These are phyloP conservation scores for Alternaria dauci DNA, from an alignment of 2,329 filamentous ascomycete species.

Conservation along the genomic window DNA sequence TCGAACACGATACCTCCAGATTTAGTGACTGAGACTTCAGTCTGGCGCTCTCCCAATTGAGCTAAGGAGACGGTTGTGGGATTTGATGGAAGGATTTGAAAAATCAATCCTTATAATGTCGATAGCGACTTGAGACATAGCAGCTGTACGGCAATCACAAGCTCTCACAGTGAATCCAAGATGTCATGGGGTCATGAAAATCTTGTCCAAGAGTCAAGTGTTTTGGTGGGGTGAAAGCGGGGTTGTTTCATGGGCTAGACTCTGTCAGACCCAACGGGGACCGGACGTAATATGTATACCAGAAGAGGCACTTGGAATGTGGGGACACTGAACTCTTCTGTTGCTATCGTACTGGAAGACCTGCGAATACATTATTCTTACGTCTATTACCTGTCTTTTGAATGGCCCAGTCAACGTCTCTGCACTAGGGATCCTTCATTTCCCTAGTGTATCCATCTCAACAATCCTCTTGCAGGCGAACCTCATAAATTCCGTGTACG, in stretches of 20 bases:
- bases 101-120: background rate
- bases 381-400: background rate
- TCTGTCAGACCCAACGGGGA: background rate
- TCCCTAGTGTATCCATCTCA: background rate
- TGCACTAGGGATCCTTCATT: background rate
- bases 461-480: background rate
- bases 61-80: constrained; percentile 27
- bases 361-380: background rate
- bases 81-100: constrained; percentile 3
- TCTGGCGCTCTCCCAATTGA: constrained; percentile 33
- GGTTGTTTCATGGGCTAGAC: background rate
- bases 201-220: background rate
- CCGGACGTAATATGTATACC: background rate
- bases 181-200: background rate
- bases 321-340: background rate
- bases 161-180: no score
- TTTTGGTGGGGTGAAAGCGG: constrained; percentile 12
- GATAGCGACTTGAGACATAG: no score
- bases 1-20: constrained; percentile 31
- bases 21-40: constrained; percentile 30
- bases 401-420: background rate
- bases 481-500: background rate
- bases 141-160: no score
- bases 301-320: background rate
- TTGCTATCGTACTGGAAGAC: background rate